Evolutionary conservation across 495 filamentous ascomycete species (phyloP).

Genomic region (Bathelium albidoporum): DNA sequence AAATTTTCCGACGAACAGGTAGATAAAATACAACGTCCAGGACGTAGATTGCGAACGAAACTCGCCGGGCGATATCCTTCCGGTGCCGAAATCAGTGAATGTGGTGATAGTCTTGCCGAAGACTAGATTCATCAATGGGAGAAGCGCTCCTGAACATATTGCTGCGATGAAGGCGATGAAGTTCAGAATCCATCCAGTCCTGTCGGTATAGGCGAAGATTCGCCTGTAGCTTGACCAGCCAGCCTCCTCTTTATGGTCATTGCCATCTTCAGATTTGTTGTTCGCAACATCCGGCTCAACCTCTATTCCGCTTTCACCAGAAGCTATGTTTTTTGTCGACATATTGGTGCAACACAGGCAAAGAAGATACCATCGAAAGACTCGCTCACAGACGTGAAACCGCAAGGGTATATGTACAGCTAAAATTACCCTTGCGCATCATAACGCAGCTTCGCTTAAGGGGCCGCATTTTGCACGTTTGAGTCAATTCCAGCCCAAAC

Average conservation of each 20-base stretch:
- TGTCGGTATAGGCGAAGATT: slow-evolving; percentile 18
- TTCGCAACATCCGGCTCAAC: neutral
- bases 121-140: slow-evolving; percentile 22
- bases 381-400: neutral
- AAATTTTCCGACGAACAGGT: slow-evolving; percentile 32
- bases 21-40: slow-evolving; percentile 29
- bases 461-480: neutral
- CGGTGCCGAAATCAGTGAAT: slow-evolving; percentile 11
- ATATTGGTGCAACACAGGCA: neutral
- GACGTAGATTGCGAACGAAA: neutral
- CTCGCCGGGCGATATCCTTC: neutral
- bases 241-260: neutral
- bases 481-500: neutral
- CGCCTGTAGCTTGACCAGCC: slow-evolving; percentile 12
- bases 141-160: slow-evolving; percentile 13
- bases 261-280: neutral
- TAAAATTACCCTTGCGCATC: neutral
- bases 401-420: neutral
- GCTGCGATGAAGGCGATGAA: slow-evolving; percentile 8
- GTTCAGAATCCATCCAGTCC: slow-evolving; percentile 12
- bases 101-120: slow-evolving; percentile 14
- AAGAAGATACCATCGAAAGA: neutral
- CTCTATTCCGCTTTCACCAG: neutral
- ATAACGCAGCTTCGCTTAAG: neutral
- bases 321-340: neutral